Conservation (phyloP, 2,329 filamentous ascomycete genomes). For the Calonectria pauciramosa region DNA sequence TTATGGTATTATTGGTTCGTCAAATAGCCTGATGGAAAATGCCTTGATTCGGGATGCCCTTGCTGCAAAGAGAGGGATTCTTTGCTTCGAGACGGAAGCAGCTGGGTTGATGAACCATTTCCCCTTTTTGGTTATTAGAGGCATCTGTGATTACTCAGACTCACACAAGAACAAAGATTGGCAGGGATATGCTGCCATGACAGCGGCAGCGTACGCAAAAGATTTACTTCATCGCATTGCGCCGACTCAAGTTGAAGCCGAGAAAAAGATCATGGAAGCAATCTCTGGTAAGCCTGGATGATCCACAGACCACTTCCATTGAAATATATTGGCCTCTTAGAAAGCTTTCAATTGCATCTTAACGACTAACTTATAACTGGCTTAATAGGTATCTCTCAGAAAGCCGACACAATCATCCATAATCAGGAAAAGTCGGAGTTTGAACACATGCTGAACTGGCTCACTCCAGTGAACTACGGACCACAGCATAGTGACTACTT, state of each 20-base stretch:
- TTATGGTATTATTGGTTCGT: neutral
- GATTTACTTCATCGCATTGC: neutral
- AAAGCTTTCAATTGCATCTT: no score
- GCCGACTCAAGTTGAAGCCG: neutral
- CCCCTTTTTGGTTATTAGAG: slow-evolving; percentile 51
- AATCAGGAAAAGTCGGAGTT: no score
- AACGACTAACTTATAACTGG: neutral
- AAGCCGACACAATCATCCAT: no score
- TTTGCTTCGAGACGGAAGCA: slow-evolving; percentile 27
- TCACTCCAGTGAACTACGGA: neutral
- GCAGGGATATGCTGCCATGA: slow-evolving; percentile 51
- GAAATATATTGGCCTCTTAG: no score
- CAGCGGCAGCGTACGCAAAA: slow-evolving; percentile 45
- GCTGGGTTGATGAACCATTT: slow-evolving; percentile 43
- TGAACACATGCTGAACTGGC: neutral
- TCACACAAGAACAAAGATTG: slow-evolving; percentile 46
- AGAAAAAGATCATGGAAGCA: neutral
- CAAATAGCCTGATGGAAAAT: neutral
- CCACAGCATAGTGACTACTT: neutral
- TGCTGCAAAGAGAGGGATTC: neutral
- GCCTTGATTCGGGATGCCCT: neutral
- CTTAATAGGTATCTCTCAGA: neutral
- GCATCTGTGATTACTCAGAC: slow-evolving; percentile 56
- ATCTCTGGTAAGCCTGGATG: neutral
- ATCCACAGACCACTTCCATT: neutral